These are phyloP conservation scores for Mycena latifolia DNA, from an alignment of 768 basidiomycete species.

Conservation along the genomic window DNA sequence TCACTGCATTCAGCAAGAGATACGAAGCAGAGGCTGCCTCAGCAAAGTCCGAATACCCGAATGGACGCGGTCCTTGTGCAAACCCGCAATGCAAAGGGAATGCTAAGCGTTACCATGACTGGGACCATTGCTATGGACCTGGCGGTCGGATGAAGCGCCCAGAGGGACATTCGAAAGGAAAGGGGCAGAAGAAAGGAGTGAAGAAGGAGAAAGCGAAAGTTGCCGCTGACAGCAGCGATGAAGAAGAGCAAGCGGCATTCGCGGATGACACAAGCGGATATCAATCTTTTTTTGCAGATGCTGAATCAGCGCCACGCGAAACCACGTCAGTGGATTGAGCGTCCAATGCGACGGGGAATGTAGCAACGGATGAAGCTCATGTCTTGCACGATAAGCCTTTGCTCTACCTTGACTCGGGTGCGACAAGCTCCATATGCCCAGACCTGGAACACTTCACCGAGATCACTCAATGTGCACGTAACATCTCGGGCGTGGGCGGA, in stretches of 20 bases:
- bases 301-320: too few relatives aligned
- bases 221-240: neutral
- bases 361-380: neutral
- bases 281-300: neutral
- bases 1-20: neutral
- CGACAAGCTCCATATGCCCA: constrained; percentile 12
- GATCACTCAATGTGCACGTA: neutral
- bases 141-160: neutral
- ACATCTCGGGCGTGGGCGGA: neutral
- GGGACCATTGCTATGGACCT: constrained; percentile 7
- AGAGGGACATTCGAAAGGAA: neutral
- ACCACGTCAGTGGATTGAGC: neutral
- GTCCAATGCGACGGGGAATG: too few relatives aligned
- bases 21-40: neutral
- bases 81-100: constrained; percentile 12
- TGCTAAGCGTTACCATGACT: constrained; percentile 18
- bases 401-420: constrained; percentile 5
- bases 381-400: neutral
- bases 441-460: constrained; percentile 4
- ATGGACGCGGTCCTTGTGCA: too few relatives aligned
- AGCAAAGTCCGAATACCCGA: neutral
- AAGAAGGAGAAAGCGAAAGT: constrained; percentile 1
- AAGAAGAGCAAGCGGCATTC: too few relatives aligned
- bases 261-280: too few relatives aligned
- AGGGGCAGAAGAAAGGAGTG: neutral